Evolutionary conservation across 2,329 filamentous ascomycete species (phyloP), one percentile per base, ranked within the genome.

Genomic region (Hypoxylon sp.): DNA sequence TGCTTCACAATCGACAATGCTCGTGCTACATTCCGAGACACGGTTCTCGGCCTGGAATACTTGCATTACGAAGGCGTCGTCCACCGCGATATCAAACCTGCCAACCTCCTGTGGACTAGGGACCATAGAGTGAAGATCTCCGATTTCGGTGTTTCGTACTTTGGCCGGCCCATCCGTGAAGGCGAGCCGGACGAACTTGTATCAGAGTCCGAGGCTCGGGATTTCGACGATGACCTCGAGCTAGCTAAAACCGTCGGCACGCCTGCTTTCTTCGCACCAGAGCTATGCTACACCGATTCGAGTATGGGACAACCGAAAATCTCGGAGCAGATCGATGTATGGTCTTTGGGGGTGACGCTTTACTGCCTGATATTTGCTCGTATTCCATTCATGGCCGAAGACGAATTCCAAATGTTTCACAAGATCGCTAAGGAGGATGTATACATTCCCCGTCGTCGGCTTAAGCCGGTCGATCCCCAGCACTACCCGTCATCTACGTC

Each of bases 191-290:
- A 92, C 61, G 90, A 93, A 78, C 89, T 80, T 63, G 89, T 82
- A 17, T 90, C 90, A 3, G 92, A 96, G 74, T 92, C 90, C 0
- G 94, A 97, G 76, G 91, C 92, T 10, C 89, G 88, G 41, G 92
- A 97, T 72, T 88, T 97, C 61, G 94, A 97, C 71, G 93, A 97
- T 75, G 94, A 97, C 66, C 88, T 97, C 63, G 95, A 98, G 76
- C 83, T 99, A n/a, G 94, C 95, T 63, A 98, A 98, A 82, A 98
- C 95, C 1, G 95, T 98, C 5, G 95, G 95, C 54, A 99, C 95
- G 0, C 95, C 95, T 5, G 95, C 94, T 1, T 99, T 99, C 79
- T 99, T 97, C 74, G 95, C 95, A 1, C 95, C 95, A 3, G 95
- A 99, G 77, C 84, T 99, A 37, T 99, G 95, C 79, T 95, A 94